Percentiles rank a stretch among this genome's conserved stretches.
phyloP scores from a whole-genome alignment of 78 protist genomes.

The Mastigamoeba balamuthi region DNA sequence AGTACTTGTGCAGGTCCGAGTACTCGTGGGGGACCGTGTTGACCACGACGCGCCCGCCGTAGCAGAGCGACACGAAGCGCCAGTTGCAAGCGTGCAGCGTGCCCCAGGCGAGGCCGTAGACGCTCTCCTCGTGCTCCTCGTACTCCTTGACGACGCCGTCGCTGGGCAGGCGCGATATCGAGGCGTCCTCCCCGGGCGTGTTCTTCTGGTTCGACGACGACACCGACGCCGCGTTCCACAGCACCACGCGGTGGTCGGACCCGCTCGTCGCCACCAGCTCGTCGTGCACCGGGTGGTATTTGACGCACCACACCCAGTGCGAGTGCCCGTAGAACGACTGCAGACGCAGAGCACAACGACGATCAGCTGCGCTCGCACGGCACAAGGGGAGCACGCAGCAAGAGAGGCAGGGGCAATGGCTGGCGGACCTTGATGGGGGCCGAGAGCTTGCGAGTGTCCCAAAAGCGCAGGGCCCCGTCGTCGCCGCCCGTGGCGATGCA shows the following conservation, averaged over 20 bases:
- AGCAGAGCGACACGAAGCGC: not conserved
- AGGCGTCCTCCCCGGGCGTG: not conserved
- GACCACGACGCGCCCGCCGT: not conserved
- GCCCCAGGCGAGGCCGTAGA: constrained; percentile 4
- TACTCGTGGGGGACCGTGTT: not conserved
- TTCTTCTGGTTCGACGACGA: not conserved
- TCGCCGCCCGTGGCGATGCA: not conserved
- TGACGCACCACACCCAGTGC: not conserved
- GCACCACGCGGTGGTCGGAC: not conserved
- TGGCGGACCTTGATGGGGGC: not conserved
- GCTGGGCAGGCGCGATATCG: not conserved
- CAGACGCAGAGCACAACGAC: not conserved
- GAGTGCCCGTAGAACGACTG: not conserved
- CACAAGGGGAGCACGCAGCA: not conserved
- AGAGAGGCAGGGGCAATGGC: not conserved
- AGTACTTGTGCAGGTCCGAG: no score
- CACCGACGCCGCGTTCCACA: not conserved
- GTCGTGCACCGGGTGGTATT: not conserved
- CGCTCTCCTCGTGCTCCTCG: not conserved
- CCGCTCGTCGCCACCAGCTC: not conserved
- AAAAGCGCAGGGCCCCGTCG: not conserved
- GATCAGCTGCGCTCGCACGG: not conserved
- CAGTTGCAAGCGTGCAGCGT: not conserved
- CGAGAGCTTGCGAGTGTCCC: not conserved
- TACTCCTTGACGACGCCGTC: not conserved